These are phyloP conservation scores for Neofusicoccum ribis DNA, from an alignment of 2,329 filamentous ascomycete genomes.

Conservation along the genomic window DNA sequence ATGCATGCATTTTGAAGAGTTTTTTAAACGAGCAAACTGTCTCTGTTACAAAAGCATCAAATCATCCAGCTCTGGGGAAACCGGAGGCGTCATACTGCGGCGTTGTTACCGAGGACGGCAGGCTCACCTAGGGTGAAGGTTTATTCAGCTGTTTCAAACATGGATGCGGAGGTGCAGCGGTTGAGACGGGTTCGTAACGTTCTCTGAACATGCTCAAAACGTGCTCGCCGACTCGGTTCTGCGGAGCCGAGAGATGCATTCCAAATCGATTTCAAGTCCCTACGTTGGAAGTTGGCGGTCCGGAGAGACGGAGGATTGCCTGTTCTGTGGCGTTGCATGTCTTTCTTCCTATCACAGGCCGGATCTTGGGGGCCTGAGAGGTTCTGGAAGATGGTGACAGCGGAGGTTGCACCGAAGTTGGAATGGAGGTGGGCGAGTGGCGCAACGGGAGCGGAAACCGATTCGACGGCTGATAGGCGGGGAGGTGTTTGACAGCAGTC, in stretches of 20 bases:
- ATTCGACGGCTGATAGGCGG: neutral
- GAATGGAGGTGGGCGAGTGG: neutral
- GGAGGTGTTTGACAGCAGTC: neutral
- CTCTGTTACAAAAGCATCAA: neutral
- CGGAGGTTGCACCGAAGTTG: conserved; percentile 1
- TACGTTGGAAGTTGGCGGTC: neutral
- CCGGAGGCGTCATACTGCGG: neutral
- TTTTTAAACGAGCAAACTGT: neutral
- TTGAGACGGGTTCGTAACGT: neutral
- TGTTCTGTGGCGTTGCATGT: neutral
- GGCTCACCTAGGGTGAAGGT: neutral
- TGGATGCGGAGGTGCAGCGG: neutral
- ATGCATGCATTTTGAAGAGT: neutral
- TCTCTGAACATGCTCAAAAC: neutral
- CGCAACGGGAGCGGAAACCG: neutral
- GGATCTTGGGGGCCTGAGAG: neutral
- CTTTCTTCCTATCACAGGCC: neutral
- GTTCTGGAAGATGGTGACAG: neutral
- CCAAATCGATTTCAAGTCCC: neutral
- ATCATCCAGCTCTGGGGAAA: too few relatives aligned
- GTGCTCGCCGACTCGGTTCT: neutral
- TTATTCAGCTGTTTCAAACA: neutral
- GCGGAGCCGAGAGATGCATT: neutral
- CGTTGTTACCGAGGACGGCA: neutral
- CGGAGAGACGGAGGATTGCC: neutral